Evolutionary conservation across 768 basidiomycete species (phyloP).

Genomic region (Tulasnella sp.): DNA sequence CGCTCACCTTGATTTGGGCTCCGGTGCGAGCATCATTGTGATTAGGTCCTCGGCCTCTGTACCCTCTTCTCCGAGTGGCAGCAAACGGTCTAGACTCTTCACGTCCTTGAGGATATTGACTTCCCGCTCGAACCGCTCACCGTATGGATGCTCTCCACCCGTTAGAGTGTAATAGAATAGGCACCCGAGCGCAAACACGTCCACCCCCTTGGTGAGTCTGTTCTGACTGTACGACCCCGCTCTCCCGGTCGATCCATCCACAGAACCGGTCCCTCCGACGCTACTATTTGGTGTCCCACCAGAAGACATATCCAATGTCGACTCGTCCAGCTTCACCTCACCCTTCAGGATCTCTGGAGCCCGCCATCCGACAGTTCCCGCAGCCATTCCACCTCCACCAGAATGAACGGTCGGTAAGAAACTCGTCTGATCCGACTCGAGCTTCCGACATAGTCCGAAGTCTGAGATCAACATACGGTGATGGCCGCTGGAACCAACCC

Average conservation of each 20-base stretch:
- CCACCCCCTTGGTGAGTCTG: conserved; percentile 85
- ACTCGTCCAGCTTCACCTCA: conserved; percentile 84
- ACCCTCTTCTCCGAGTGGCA: conserved; percentile 84
- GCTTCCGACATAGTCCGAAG: conserved; percentile 91
- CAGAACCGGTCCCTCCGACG: conserved; percentile 36
- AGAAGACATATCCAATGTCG: conserved; percentile 47
- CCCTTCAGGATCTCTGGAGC: conserved; percentile 93
- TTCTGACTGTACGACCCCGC: conserved; percentile 36
- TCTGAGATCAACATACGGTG: conserved; percentile 89
- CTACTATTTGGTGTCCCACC: conserved; percentile 40
- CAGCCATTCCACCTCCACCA: conserved; percentile 58
- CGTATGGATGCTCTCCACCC: conserved; percentile 85
- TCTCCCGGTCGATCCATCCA: conserved; percentile 22
- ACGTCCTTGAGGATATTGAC: conserved; percentile 81
- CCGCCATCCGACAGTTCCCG: conserved; percentile 94
- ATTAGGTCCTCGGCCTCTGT: conserved; percentile 83
- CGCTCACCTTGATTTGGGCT: conserved; percentile 61
- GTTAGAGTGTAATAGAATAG: conserved; percentile 89
- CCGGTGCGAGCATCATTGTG: conserved; percentile 59
- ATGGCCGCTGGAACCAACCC: conserved; percentile 40
- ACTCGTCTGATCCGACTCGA: conserved; percentile 92
- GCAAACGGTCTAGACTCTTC: conserved; percentile 57
- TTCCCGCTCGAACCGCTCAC: conserved; percentile 86
- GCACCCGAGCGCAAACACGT: conserved; percentile 94
- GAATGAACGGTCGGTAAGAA: conserved; percentile 80